Base-by-base conservation (phyloP, 176 grass and related monocot species). In the Oryza meyeriana region DNA sequence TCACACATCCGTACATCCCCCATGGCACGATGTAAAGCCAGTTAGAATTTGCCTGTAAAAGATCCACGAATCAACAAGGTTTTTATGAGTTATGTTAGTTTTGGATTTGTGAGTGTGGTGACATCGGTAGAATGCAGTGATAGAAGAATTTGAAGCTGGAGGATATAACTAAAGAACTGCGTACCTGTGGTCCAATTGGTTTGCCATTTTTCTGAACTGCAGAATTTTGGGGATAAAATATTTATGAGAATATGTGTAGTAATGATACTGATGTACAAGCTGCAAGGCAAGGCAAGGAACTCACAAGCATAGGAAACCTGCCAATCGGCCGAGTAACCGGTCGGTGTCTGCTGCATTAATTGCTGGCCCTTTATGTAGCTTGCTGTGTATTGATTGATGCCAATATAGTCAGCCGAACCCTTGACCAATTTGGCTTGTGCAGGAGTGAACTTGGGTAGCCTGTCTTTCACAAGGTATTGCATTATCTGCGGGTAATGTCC, bases 351-450 rank as follows among this genome's bases (percentile, higher is more conserved):
- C 81, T 88, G 71, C 71, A 62, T 35, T 36, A 85, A 66, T 33
- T 76, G 62, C 61, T 86, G 83, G 8, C 78, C 87, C 78, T 88
- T 61, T 66, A 93, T 93, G 39, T 95, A 94, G 70, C 91, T 94
- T 34, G 75, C 78, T 32, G 95, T 98, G 80, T 98, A 98, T 29
- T 98, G 72, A 52, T 98, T 98, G 64, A 98, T 98, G 3, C 95
- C 95, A 6, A 98, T 77, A 42, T 90, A 98, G 76, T 95, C 95
- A 48, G 86, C 84, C 8, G 95, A 98, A 35, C 95, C 95, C 79
- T 95, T 93, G 27, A 98, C 76, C 79, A 98, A 38, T 64, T 82
- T 94, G 78, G 78, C 83, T 86, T 98, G 88, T 74, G 86, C 85
- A 61, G 69, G 61, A 44, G 91, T 92, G 80, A 94, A 97, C 52